These are phyloP conservation scores for Cocos nucifera DNA, from an alignment of 176 grass and related monocot genomes.

Conservation along the genomic window DNA sequence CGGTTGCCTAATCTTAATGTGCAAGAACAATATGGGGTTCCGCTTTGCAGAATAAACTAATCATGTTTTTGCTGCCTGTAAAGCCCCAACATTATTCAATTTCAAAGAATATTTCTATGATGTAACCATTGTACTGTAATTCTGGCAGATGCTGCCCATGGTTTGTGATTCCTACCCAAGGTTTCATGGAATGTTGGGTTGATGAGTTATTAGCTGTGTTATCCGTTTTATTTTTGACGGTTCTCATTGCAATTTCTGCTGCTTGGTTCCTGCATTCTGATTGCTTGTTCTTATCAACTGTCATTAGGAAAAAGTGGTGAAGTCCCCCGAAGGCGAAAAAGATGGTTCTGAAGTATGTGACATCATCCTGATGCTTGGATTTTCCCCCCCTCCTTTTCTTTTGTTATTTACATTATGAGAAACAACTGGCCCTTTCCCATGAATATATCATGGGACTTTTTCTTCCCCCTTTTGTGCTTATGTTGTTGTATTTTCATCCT, in stretches of 20 bases:
- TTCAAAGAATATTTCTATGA: too few relatives aligned
- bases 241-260: neutral
- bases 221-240: neutral
- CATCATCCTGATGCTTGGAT: too few relatives aligned
- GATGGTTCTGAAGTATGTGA: constrained; percentile 4
- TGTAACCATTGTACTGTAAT: too few relatives aligned
- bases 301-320: neutral
- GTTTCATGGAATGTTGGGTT: too few relatives aligned
- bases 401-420: too few relatives aligned
- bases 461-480: neutral
- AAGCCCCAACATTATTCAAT: neutral
- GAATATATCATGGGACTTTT: too few relatives aligned
- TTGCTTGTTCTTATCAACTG: neutral
- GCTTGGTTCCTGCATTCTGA: neutral
- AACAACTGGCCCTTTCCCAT: too few relatives aligned
- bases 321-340: neutral
- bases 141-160: too few relatives aligned
- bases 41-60: neutral
- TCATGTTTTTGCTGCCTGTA: constrained; percentile 3
- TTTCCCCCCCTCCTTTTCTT: too few relatives aligned
- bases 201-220: too few relatives aligned
- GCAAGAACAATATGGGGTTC: neutral
- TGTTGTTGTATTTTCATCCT: too few relatives aligned
- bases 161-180: too few relatives aligned
- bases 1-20: neutral